These are phyloP conservation scores for Scheffersomyces segobiensis DNA, from an alignment of 1,139 yeast genomes.

Conservation along the genomic window DNA sequence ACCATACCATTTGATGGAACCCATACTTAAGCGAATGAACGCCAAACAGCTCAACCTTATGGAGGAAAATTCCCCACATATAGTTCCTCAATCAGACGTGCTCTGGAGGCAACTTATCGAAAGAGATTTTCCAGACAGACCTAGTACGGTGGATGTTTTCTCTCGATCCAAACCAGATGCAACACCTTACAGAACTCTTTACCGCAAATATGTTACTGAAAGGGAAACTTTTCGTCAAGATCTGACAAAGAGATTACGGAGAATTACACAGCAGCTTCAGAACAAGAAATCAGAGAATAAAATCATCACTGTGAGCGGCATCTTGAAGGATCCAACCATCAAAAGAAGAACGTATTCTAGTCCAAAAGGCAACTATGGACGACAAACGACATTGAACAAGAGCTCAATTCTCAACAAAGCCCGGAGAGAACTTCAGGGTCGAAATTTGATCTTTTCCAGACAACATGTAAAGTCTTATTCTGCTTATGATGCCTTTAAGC, in stretches of 20 bases:
- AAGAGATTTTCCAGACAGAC: conserved; percentile 53
- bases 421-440: conserved; percentile 29
- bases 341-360: conserved; percentile 17
- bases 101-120: conserved; percentile 49
- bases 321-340: conserved; percentile 42
- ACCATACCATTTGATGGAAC: conserved; percentile 49
- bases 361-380: conserved; percentile 7
- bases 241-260: conserved; percentile 50
- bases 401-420: conserved; percentile 40
- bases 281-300: conserved; percentile 48
- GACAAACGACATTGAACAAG: conserved; percentile 11
- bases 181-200: conserved; percentile 46
- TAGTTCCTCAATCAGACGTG: conserved; percentile 50
- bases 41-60: conserved; percentile 47
- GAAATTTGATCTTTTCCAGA: conserved; percentile 36
- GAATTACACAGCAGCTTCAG: conserved; percentile 41
- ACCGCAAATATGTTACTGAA: conserved; percentile 44
- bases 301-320: conserved; percentile 40
- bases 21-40: conserved; percentile 44
- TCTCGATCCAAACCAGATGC: conserved; percentile 5
- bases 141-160: conserved; percentile 9
- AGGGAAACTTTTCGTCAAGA: conserved; percentile 47
- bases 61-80: conserved; percentile 44
- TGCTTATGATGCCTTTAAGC: conserved; percentile 26
- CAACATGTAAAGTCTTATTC: conserved; percentile 17